Evolutionary conservation across 139 green algal species (phyloP).

Genomic region (Chlorella sp.): DNA sequence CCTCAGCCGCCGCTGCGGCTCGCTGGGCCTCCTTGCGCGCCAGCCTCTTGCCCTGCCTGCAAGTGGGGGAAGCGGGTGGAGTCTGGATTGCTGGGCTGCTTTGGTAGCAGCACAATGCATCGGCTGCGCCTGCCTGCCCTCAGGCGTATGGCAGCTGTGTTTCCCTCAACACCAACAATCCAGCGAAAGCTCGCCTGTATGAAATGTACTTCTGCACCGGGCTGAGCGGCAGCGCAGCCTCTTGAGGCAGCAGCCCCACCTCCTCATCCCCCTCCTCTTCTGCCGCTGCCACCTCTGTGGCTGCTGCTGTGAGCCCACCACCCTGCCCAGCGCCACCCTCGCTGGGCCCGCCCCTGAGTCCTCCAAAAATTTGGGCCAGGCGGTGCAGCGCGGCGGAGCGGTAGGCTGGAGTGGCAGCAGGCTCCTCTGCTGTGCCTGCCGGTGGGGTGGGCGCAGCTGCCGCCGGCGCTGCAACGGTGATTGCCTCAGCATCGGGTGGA

Average conservation of each 20-base stretch:
- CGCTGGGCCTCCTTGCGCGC: constrained; percentile 11
- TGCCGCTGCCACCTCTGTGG: neutral
- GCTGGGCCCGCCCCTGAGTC: neutral
- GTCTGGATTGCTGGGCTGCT: neutral
- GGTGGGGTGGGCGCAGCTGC: no score
- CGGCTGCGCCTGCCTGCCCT: no score
- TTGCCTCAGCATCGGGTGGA: neutral
- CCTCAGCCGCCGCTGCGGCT: neutral
- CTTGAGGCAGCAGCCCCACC: neutral
- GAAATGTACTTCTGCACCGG: constrained; percentile 7
- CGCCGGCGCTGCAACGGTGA: no score
- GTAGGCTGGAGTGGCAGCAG: neutral
- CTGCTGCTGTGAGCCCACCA: neutral
- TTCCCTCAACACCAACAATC: no score
- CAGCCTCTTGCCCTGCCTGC: constrained; percentile 13
- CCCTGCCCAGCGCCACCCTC: neutral
- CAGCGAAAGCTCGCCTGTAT: constrained; percentile 15
- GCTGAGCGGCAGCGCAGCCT: neutral
- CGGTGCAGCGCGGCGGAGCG: constrained; percentile 24
- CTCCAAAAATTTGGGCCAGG: constrained; percentile 16
- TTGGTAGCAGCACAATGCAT: no score
- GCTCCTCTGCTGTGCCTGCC: neutral
- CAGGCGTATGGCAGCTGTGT: no score
- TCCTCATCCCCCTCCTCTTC: neutral
- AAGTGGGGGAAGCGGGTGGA: no score